Conservation (phyloP, 176 grass and related monocot species). For the Chloris gayana region DNA sequence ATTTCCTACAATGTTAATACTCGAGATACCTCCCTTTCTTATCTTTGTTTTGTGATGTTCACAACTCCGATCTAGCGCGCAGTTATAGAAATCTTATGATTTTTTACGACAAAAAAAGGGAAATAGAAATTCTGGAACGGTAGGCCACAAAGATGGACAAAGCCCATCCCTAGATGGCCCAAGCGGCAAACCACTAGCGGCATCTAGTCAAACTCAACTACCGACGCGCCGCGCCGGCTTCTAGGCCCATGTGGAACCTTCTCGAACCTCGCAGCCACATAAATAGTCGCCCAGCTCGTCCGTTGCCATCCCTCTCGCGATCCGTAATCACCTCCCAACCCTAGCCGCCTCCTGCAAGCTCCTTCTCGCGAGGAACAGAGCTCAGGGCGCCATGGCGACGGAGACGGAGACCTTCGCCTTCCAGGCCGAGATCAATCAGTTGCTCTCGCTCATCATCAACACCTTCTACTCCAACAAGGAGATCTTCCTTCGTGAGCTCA, state of each 20-base stretch:
- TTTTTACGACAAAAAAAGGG: too few species aligned
- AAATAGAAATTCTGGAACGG: too few species aligned
- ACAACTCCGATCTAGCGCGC: too few species aligned
- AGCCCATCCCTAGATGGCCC: too few species aligned
- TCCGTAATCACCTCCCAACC: slow-evolving; percentile 46
- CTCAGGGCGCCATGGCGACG: slow-evolving; percentile 57
- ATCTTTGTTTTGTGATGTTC: too few species aligned
- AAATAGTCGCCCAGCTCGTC: slow-evolving; percentile 22
- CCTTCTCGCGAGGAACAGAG: background rate
- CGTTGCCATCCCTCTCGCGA: background rate
- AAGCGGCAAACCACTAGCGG: too few species aligned
- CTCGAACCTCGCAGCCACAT: slow-evolving; percentile 43
- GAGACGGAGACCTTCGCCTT: slow-evolving; percentile 96
- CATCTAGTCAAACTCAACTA: too few species aligned
- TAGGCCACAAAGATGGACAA: too few species aligned
- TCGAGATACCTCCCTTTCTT: too few species aligned
- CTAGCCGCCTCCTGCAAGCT: slow-evolving; percentile 47
- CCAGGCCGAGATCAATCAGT: slow-evolving; percentile 97
- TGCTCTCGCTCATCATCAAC: slow-evolving; percentile 95
- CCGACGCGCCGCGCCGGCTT: background rate
- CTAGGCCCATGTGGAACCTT: slow-evolving; percentile 53
- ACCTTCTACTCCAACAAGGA: slow-evolving; percentile 99
- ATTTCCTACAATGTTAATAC: too few species aligned
- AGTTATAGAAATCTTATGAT: too few species aligned
- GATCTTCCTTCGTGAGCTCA: slow-evolving; percentile 94